These are phyloP conservation scores for Penicillium fimorum DNA, from an alignment of 495 filamentous ascomycete species.

Conservation along the genomic window DNA sequence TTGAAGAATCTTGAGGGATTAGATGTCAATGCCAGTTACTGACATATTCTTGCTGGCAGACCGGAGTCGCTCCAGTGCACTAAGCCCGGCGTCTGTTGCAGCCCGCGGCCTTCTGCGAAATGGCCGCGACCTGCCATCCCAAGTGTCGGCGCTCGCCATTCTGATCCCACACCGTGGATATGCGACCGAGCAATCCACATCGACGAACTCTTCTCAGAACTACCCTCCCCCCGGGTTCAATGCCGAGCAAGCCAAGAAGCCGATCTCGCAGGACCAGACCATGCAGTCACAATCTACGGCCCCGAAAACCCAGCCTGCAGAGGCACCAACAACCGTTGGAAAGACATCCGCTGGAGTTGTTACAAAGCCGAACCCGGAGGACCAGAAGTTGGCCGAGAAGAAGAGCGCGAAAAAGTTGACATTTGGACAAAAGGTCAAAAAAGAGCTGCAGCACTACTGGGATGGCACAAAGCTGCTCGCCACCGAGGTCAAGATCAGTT, in stretches of 20 bases:
- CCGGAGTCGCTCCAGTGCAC: constrained; percentile 36
- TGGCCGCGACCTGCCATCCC: constrained; percentile 56
- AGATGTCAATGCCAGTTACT: not conserved
- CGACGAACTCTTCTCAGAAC: constrained; percentile 48
- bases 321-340: constrained; percentile 44
- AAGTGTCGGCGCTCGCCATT: constrained; percentile 62
- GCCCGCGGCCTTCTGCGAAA: constrained; percentile 56
- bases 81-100: constrained; percentile 35
- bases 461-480: constrained; percentile 98
- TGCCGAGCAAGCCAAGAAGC: constrained; percentile 84
- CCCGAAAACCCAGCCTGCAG: constrained; percentile 34
- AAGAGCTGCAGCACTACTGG: constrained; percentile 92
- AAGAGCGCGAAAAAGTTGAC: constrained; percentile 85
- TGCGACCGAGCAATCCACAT: constrained; percentile 69
- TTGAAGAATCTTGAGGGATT: not conserved
- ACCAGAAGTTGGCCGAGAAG: constrained; percentile 60
- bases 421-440: constrained; percentile 86
- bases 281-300: constrained; percentile 32
- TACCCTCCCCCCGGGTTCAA: constrained; percentile 94
- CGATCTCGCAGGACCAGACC: constrained; percentile 54
- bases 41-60: constrained; percentile 22
- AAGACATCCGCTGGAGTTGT: constrained; percentile 15
- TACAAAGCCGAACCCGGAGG: constrained; percentile 19
- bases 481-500: constrained; percentile 89
- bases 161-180: constrained; percentile 62